Conservation (phyloP, 192 early-diverging fungal genomes). For the Coemansia sp. region DNA sequence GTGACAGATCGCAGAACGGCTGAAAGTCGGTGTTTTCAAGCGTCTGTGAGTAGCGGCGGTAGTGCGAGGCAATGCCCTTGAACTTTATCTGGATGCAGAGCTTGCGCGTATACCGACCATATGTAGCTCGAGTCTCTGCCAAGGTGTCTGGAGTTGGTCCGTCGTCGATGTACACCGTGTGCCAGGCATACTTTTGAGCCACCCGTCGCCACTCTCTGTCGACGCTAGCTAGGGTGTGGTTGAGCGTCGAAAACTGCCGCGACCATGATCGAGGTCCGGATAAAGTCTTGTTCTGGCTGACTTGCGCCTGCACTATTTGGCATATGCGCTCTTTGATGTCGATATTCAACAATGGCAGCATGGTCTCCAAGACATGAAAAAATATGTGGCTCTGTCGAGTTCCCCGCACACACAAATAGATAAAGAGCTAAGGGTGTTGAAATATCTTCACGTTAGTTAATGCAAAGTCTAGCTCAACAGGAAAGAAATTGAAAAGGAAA, state of each 20-base stretch:
- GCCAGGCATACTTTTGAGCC: conserved; percentile 42
- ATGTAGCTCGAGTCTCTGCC: conserved; percentile 1
- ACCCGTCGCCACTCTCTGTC: conserved; percentile 37
- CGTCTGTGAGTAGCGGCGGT: conserved; percentile 35
- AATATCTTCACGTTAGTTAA: background rate
- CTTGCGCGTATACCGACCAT: conserved; percentile 35
- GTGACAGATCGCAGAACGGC: conserved; percentile 35
- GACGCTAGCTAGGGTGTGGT: conserved; percentile 26
- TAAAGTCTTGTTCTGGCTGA: background rate
- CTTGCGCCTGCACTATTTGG: conserved; percentile 15
- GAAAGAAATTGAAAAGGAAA: background rate
- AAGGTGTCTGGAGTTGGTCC: background rate
- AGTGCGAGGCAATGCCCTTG: conserved; percentile 35
- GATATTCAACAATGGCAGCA: conserved; percentile 20
- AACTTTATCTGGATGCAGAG: conserved; percentile 36
- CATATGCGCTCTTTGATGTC: conserved; percentile 51
- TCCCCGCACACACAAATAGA: background rate
- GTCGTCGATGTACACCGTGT: conserved; percentile 38
- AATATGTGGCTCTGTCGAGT: background rate
- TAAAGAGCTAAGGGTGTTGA: background rate
- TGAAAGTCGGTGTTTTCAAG: conserved; percentile 35
- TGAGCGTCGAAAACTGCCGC: conserved; percentile 25
- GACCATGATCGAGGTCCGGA: background rate
- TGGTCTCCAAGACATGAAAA: background rate
- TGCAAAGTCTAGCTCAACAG: background rate